Evolutionary conservation across 768 basidiomycete genomes (phyloP).

Genomic region (Lyophyllum semitale): DNA sequence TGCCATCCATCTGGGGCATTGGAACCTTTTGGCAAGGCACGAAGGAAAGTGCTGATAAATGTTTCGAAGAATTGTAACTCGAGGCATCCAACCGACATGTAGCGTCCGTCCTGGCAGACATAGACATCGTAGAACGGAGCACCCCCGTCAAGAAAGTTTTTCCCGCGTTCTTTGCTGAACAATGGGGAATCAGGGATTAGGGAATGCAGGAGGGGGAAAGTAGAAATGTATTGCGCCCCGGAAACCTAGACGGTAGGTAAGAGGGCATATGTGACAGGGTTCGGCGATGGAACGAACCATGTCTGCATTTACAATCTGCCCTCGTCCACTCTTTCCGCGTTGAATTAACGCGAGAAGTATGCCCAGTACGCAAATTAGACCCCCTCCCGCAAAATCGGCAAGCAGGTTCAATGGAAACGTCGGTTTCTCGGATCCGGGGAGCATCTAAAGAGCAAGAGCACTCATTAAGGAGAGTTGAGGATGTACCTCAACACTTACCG

Average conservation of each 20-base stretch:
- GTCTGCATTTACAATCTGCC: conserved; percentile 74
- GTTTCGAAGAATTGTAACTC: conserved; percentile 71
- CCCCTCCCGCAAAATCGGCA: conserved; percentile 84
- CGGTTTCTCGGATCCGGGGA: conserved; percentile 70
- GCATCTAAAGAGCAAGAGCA: conserved; percentile 44
- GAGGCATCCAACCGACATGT: conserved; percentile 77
- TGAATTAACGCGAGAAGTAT: conserved; percentile 77
- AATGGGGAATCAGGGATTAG: conserved; percentile 33
- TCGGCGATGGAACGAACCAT: conserved; percentile 53
- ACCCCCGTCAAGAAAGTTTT: conserved; percentile 71
- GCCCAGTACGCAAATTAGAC: conserved; percentile 68
- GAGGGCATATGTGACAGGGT: not conserved
- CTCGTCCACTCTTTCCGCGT: conserved; percentile 61
- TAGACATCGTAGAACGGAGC: conserved; percentile 81
- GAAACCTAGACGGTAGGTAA: conserved; percentile 55
- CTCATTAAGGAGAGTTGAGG: not conserved
- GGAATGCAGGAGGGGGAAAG: conserved; percentile 63
- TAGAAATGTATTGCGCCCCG: conserved; percentile 75
- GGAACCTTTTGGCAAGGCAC: conserved; percentile 47
- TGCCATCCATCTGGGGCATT: conserved; percentile 52
- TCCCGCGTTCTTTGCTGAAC: conserved; percentile 49
- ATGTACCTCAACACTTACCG: conserved; percentile 39
- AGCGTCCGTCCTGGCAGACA: conserved; percentile 67
- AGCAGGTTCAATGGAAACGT: conserved; percentile 74
- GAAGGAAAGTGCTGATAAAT: conserved; percentile 59